A percentile compares a stretch with the other conserved stretches of the same genome.
Conservation (phyloP, 2,329 filamentous ascomycete species). For the Fonsecaea multimorphosa region DNA sequence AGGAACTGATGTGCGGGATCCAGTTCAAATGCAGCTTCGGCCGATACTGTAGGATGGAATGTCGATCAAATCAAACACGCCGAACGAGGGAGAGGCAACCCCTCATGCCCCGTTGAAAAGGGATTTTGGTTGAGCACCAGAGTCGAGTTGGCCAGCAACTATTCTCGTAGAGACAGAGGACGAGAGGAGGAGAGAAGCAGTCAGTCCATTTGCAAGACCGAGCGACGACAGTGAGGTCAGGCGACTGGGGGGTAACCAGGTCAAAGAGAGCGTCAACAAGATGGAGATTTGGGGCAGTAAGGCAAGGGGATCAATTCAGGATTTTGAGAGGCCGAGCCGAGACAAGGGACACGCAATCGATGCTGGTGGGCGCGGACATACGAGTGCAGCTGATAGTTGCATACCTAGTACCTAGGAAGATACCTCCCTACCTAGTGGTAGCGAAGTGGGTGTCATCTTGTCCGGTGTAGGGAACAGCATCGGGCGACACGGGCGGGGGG, state of each 20-base stretch:
- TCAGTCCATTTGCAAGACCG: conserved; percentile 6
- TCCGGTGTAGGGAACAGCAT: not conserved
- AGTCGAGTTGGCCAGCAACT: not conserved
- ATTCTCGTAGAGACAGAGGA: not conserved
- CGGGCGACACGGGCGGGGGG: not conserved
- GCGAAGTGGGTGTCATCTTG: conserved; percentile 22
- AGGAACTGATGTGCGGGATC: conserved; percentile 7
- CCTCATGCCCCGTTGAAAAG: conserved; percentile 10
- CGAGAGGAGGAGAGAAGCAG: not conserved
- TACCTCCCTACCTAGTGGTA: conserved; percentile 19
- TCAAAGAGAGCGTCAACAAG: conserved; percentile 5
- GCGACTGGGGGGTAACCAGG: not conserved
- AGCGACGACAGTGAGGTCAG: conserved; percentile 30
- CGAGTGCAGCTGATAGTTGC: conserved; percentile 10
- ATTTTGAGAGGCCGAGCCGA: conserved; percentile 22
- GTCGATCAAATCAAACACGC: conserved; percentile 13
- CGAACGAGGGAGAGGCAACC: conserved; percentile 13
- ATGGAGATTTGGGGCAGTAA: conserved; percentile 6
- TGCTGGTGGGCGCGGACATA: conserved; percentile 11
- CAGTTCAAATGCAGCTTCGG: not conserved
- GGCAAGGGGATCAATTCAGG: conserved; percentile 11
- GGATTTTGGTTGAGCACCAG: not conserved
- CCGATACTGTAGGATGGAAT: not conserved
- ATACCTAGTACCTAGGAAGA: too few species aligned
- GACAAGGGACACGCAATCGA: conserved; percentile 17